These are phyloP conservation scores for Backusella psychrophila DNA, from an alignment of 192 early-diverging fungal species.

Conservation along the genomic window DNA sequence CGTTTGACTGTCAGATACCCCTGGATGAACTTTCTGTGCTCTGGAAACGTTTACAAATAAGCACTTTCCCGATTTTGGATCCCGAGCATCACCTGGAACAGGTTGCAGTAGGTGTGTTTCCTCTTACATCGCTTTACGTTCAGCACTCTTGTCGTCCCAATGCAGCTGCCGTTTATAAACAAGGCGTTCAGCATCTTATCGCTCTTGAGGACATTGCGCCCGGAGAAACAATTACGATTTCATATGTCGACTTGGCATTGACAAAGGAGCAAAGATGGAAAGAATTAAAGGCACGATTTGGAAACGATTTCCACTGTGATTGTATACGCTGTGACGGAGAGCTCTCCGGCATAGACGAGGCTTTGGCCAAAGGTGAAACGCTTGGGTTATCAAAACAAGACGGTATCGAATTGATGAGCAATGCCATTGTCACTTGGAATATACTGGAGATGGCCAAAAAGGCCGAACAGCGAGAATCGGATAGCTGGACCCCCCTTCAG, in stretches of 20 bases:
- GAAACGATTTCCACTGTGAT: slow-evolving; percentile 17
- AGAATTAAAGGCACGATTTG: slow-evolving; percentile 14
- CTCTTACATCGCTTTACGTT: slow-evolving; percentile 61
- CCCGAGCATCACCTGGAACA: slow-evolving; percentile 13
- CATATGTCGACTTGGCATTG: slow-evolving; percentile 58
- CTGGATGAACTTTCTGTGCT: slow-evolving; percentile 10
- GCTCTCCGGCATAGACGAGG: slow-evolving; percentile 1
- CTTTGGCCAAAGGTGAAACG: slow-evolving; percentile 11
- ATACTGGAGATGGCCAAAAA: slow-evolving; percentile 13
- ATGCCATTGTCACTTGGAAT: neutral
- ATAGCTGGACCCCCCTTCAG: neutral
- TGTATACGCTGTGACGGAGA: slow-evolving; percentile 15
- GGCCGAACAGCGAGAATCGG: neutral
- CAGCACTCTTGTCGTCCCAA: slow-evolving; percentile 66
- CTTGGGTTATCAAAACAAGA: neutral
- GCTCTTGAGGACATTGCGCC: slow-evolving; percentile 49
- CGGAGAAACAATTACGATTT: slow-evolving; percentile 52
- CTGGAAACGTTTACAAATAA: slow-evolving; percentile 1
- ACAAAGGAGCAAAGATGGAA: slow-evolving; percentile 14
- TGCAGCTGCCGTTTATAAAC: slow-evolving; percentile 53
- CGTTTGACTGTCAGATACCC: slow-evolving; percentile 20
- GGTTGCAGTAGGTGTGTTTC: slow-evolving; percentile 28
- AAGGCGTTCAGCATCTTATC: slow-evolving; percentile 44
- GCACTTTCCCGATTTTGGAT: slow-evolving; percentile 23
- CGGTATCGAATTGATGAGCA: neutral